Evolutionary conservation across 1,284 basidiomycete species (phyloP), one percentile per base, ranked within the genome.

Genomic region (Sparassis latifolia): DNA sequence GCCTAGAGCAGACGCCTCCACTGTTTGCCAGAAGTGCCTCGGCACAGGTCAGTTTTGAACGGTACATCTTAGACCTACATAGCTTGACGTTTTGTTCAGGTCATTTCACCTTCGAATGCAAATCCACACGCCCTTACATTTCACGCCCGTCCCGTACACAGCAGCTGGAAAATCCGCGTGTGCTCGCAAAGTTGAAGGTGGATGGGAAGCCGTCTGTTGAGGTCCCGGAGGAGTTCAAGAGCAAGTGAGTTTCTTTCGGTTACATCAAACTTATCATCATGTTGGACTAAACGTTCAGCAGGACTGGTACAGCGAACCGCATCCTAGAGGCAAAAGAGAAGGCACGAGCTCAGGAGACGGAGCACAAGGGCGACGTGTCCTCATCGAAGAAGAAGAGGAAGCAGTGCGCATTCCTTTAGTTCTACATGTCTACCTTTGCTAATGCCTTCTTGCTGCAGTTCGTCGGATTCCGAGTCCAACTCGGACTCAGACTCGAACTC

Each of bases 31-130:
- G 66, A 90, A 85, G 68, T 91, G 88, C 61, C 74, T 90, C 32
- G 69, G 73, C 41, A 74, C 74, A 64, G 86, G 86, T 82, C 38
- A 55, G 69, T 60, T 1, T 37, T 49, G n/a, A 38, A n/a, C 35
- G 37, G 30, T 41, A 31, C 9, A 12, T 10, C 3, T n/a, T 32
- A 20, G 3, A 27, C 5, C 4, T 32, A 43, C 27, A 20, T 42
- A 49, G 20, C 32, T 47, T 5, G 10, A 35, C 27, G 10, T 45
- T 4, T 30, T 42, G 29, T 28, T 41, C 56, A 86, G 88, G 88
- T 0, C 88, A 90, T 64, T 91, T 80, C 62, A 91, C 79, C 31
- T 91, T 82, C 59, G 76, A 90, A 67, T 91, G 88, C 74, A 90
- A 88, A 66, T 72, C 72, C 6, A 59, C 73, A 40, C 76, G 86